Evolutionary conservation across 2,329 filamentous ascomycete species (phyloP).

Genomic region (Paramyrothecium sp.): DNA sequence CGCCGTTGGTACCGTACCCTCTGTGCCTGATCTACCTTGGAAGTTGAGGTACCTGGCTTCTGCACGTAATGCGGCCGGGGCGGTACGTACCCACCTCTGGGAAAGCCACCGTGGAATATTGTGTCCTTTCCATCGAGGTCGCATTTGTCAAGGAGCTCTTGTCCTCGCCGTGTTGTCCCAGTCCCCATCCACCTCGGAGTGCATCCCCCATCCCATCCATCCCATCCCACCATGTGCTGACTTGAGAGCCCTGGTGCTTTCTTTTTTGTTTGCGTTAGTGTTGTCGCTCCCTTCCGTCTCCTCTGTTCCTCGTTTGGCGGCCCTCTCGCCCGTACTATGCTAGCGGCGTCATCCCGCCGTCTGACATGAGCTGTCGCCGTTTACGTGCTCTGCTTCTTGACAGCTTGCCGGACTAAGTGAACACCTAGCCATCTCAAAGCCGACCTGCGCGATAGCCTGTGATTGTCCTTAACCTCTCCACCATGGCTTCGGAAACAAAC

Average conservation of each 20-base stretch:
- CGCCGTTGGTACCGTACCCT: no score
- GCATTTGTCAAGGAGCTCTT: background rate
- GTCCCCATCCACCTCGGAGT: background rate
- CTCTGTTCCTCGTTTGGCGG: background rate
- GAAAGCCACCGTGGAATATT: constrained; percentile 12
- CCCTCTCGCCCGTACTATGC: background rate
- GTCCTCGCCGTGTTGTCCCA: background rate
- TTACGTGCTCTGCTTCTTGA: background rate
- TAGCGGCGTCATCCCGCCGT: background rate
- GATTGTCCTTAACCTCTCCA: constrained; percentile 23
- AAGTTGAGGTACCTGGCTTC: no score
- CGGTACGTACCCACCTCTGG: background rate
- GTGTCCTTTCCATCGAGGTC: background rate
- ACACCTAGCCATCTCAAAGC: background rate
- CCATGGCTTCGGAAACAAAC: constrained; percentile 38
- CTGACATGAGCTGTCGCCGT: background rate
- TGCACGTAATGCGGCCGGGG: no score
- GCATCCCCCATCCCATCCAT: background rate
- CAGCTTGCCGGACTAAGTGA: constrained; percentile 1
- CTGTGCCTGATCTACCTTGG: no score
- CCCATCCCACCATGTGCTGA: background rate
- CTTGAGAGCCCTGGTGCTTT: background rate
- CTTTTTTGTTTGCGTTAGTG: background rate
- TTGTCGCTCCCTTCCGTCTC: background rate
- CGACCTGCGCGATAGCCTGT: constrained; percentile 1